Evolutionary conservation across 2,329 filamentous ascomycete species (phyloP).

Genomic region (Trichophyton benhamiae): DNA sequence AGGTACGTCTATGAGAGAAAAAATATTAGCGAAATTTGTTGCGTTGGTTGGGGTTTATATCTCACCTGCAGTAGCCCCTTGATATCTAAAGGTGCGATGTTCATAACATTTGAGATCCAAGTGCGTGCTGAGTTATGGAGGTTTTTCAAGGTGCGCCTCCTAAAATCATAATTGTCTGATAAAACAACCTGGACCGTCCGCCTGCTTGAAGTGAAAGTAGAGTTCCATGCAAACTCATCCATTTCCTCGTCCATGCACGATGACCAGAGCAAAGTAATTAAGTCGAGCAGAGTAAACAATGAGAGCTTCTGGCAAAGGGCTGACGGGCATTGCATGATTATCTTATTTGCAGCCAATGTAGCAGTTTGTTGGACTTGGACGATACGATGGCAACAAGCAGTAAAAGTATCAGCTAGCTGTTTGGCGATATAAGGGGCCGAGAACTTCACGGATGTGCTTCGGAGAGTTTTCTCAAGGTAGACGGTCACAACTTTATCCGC

Average conservation of each 20-base stretch:
- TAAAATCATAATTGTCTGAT: conserved; percentile 82
- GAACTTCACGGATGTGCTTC: conserved; percentile 60
- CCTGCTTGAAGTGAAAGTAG: conserved; percentile 63
- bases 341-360: conserved; percentile 67
- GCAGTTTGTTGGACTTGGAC: conserved; percentile 82
- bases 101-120: conserved; percentile 73
- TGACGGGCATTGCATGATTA: conserved; percentile 74
- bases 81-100: conserved; percentile 78
- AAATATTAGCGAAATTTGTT: neutral
- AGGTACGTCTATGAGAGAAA: conserved; percentile 67
- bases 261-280: conserved; percentile 87
- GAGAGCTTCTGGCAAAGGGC: conserved; percentile 81
- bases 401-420: conserved; percentile 75
- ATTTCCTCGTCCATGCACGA: conserved; percentile 90
- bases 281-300: conserved; percentile 81
- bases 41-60: neutral
- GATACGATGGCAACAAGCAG: conserved; percentile 85
- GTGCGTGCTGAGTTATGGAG: conserved; percentile 63
- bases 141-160: conserved; percentile 63
- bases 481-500: conserved; percentile 60
- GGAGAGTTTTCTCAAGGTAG: conserved; percentile 65
- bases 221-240: conserved; percentile 80
- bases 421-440: conserved; percentile 84
- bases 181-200: conserved; percentile 74
- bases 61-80: conserved; percentile 70